phyloP scores from a whole-genome alignment of 495 filamentous ascomycete species.

The Neurospora intermedia region DNA sequence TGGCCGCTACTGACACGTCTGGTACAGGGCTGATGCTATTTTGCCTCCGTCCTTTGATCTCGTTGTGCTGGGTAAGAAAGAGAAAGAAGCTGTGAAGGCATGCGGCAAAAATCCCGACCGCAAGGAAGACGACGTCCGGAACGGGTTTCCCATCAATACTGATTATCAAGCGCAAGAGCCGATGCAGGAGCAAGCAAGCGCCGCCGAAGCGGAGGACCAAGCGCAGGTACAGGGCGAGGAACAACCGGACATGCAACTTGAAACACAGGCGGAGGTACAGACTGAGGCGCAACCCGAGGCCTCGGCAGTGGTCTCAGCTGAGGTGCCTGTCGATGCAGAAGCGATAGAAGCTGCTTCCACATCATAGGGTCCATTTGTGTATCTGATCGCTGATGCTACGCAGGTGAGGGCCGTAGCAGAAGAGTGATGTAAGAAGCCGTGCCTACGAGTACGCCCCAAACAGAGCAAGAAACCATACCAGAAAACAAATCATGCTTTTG shows the following conservation, averaged over 20 bases:
- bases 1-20: neutral
- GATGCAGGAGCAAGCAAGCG: neutral
- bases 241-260: neutral
- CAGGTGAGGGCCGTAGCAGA: slow-evolving; percentile 3
- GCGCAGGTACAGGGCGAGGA: neutral
- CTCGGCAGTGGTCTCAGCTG: neutral
- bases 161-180: slow-evolving; percentile 2
- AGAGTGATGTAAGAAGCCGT: neutral
- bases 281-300: neutral
- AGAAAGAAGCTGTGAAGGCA: slow-evolving; percentile 28
- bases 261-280: neutral
- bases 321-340: neutral
- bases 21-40: slow-evolving; percentile 16
- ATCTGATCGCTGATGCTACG: neutral
- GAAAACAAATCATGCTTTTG: neutral
- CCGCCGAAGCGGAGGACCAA: neutral
- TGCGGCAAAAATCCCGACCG: slow-evolving; percentile 35
- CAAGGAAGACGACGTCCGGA: slow-evolving; percentile 28
- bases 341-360: neutral
- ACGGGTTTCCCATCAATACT: slow-evolving; percentile 24
- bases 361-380: neutral
- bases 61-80: slow-evolving; percentile 38
- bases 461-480: neutral
- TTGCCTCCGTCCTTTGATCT: slow-evolving; percentile 40
- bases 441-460: neutral